Conservation (phyloP, 73 alveolate species). For the Symbiodinium natans region DNA sequence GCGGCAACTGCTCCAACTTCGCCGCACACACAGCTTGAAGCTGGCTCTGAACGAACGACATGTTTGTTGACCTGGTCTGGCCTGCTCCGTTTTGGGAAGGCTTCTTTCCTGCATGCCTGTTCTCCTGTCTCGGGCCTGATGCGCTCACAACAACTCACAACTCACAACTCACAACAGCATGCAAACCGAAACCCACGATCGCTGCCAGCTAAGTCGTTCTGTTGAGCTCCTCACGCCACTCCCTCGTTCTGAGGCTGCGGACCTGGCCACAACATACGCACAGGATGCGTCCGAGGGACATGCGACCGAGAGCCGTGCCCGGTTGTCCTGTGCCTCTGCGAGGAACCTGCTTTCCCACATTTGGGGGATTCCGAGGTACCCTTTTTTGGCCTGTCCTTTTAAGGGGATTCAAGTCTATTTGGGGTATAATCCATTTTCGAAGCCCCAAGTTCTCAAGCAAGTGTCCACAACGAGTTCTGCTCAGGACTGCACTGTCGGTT, state of each 20-base stretch:
- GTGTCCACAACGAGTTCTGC: not conserved
- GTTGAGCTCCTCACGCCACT: not conserved
- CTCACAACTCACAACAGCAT: no score
- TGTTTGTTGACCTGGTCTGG: not conserved
- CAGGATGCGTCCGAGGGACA: not conserved
- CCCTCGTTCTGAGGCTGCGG: not conserved
- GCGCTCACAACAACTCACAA: not conserved
- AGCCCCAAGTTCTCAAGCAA: no score
- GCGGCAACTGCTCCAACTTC: no score
- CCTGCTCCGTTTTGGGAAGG: slow-evolving; percentile 5
- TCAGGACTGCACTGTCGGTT: not conserved
- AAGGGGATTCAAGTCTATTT: no score
- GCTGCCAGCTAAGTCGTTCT: no score
- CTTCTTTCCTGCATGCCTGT: not conserved
- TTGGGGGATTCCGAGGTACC: no score
- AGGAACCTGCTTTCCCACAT: not conserved
- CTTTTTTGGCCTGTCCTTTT: no score
- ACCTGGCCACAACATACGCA: not conserved
- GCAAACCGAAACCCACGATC: no score
- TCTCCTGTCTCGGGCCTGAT: not conserved
- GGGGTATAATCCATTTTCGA: no score
- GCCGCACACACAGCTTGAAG: no score
- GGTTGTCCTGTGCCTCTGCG: not conserved
- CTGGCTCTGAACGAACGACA: no score
- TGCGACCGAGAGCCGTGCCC: not conserved